phyloP scores from a whole-genome alignment of 2,329 filamentous ascomycete genomes.

The Xylaria arbuscula region DNA sequence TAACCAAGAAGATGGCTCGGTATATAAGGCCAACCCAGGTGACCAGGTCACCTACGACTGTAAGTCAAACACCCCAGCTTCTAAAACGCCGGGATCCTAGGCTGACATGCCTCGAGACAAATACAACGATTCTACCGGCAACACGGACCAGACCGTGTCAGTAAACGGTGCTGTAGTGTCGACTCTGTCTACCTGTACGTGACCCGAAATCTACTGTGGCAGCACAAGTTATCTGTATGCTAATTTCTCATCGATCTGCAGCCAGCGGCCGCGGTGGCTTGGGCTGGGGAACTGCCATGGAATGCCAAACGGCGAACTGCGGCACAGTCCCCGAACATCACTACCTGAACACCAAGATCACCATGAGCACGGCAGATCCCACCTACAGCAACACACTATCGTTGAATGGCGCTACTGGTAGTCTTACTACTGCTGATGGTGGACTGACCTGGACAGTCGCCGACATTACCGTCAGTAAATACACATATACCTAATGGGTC shows the following conservation, averaged over 20 bases:
- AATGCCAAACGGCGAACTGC: conserved; percentile 25
- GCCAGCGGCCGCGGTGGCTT: conserved; percentile 27
- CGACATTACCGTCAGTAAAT: conserved; percentile 26
- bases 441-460: conserved; percentile 28
- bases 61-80: conserved; percentile 1
- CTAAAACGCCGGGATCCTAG: background rate
- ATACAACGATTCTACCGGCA: conserved; percentile 24
- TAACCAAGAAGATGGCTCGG: conserved; percentile 28
- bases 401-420: conserved; percentile 28
- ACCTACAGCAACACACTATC: conserved; percentile 26
- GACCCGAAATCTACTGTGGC: background rate
- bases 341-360: conserved; percentile 29
- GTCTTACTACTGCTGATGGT: conserved; percentile 24
- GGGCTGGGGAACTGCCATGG: conserved; percentile 30
- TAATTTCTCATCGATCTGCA: background rate
- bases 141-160: conserved; percentile 31
- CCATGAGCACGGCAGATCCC: conserved; percentile 25
- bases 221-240: background rate
- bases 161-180: conserved; percentile 27
- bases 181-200: conserved; percentile 29
- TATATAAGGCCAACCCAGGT: conserved; percentile 28
- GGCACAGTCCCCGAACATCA: conserved; percentile 29
- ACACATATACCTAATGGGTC: conserved; percentile 22
- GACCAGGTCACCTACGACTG: conserved; percentile 29
- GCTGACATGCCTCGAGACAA: conserved; percentile 15